Percentiles rank a stretch among this genome's conserved stretches.
Conservation (phyloP, 2,329 filamentous ascomycete genomes). For the Aaosphaeria pasadenensis region DNA sequence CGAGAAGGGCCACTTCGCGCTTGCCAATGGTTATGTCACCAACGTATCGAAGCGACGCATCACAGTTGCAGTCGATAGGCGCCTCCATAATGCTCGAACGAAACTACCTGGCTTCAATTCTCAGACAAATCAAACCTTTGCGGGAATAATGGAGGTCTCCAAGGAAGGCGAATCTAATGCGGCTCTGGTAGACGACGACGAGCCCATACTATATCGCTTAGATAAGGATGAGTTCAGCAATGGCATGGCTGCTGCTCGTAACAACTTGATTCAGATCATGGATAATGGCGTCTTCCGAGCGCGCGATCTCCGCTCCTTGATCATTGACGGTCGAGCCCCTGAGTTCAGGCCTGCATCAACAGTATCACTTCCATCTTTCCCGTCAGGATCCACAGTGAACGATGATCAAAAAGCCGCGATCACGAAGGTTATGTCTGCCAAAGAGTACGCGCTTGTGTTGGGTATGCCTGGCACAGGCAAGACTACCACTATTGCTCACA, state of each 20-base stretch:
- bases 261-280: constrained; percentile 93
- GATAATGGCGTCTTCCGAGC: constrained; percentile 70
- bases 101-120: constrained; percentile 74
- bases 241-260: constrained; percentile 90
- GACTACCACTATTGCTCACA: constrained; percentile 96
- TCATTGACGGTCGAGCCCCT: constrained; percentile 74
- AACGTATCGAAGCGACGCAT: constrained; percentile 73
- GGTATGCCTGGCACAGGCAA: constrained; percentile 99
- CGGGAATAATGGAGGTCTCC: constrained; percentile 84
- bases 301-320: constrained; percentile 69
- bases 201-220: constrained; percentile 71
- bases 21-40: constrained; percentile 88
- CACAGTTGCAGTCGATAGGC: constrained; percentile 84
- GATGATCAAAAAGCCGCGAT: constrained; percentile 84
- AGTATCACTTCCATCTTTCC: constrained; percentile 58
- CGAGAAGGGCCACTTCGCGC: constrained; percentile 89
- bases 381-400: constrained; percentile 66
- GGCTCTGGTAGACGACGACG: constrained; percentile 43
- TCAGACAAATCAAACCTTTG: constrained; percentile 76
- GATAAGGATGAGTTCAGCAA: constrained; percentile 99
- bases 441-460: constrained; percentile 93
- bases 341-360: constrained; percentile 67
- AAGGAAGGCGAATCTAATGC: constrained; percentile 44
- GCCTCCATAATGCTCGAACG: constrained; percentile 81
- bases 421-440: constrained; percentile 90